These are phyloP conservation scores for Auricularia sp. DNA, from an alignment of 768 basidiomycete species.

Conservation along the genomic window DNA sequence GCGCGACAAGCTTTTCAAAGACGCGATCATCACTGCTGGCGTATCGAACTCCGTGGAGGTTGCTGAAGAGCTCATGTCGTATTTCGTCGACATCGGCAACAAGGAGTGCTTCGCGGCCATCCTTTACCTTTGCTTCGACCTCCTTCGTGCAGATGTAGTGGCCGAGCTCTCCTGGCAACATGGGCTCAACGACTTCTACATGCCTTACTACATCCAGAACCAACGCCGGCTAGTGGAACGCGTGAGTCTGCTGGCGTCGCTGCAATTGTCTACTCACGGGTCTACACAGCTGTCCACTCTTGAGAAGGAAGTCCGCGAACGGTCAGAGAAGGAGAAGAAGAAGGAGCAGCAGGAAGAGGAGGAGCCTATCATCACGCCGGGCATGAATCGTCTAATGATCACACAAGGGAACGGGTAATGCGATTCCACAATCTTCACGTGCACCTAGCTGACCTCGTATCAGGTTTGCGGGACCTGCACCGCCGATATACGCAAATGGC, in stretches of 20 bases:
- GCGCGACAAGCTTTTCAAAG: slow-evolving; percentile 94
- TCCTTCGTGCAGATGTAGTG: slow-evolving; percentile 85
- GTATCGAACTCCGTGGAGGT: slow-evolving; percentile 78
- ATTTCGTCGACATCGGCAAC: slow-evolving; percentile 98
- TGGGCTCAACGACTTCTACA: slow-evolving; percentile 92
- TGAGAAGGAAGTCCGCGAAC: slow-evolving; percentile 85
- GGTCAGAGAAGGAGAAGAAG: slow-evolving; percentile 73
- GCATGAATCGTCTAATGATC: slow-evolving; percentile 51
- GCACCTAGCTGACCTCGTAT: slow-evolving; percentile 2
- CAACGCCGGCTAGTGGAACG: slow-evolving; percentile 71
- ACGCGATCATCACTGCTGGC: slow-evolving; percentile 89
- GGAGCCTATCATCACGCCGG: slow-evolving; percentile 82
- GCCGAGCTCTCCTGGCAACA: slow-evolving; percentile 96
- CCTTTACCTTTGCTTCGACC: slow-evolving; percentile 89
- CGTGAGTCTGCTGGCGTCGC: slow-evolving; percentile 28
- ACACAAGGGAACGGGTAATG: slow-evolving; percentile 60
- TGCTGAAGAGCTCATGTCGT: slow-evolving; percentile 87
- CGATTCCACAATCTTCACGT: slow-evolving; percentile 3
- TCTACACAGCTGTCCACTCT: slow-evolving; percentile 52
- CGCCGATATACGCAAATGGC: slow-evolving; percentile 52
- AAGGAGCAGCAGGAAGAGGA: slow-evolving; percentile 87
- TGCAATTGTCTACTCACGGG: neutral
- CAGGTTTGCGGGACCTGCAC: slow-evolving; percentile 57
- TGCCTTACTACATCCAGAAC: slow-evolving; percentile 90
- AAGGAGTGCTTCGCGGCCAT: slow-evolving; percentile 93